phyloP scores from a whole-genome alignment of 164 flowering plant genomes.

The Taxillus chinensis region DNA sequence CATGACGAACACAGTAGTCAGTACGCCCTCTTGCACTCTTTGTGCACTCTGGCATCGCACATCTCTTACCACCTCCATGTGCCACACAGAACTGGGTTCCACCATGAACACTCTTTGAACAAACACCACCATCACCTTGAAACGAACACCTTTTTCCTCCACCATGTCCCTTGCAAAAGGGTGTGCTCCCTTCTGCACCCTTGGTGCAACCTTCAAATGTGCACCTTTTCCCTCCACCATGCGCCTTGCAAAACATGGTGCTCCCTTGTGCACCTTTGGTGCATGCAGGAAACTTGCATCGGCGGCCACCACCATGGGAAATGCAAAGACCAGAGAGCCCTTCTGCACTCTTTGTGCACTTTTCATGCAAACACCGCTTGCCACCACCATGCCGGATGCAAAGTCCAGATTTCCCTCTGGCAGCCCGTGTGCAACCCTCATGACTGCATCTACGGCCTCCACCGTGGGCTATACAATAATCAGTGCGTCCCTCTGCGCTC shows the following conservation, averaged over 20 bases:
- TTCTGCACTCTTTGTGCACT: slow-evolving; percentile 88
- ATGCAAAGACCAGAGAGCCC: slow-evolving; percentile 94
- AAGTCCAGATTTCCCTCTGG: slow-evolving; percentile 83
- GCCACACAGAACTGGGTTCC: slow-evolving; percentile 81
- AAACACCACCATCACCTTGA: slow-evolving; percentile 55
- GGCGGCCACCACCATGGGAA: slow-evolving; percentile 91
- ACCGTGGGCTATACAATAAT: slow-evolving; percentile 89
- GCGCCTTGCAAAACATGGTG: slow-evolving; percentile 90
- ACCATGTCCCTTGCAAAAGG: slow-evolving; percentile 90
- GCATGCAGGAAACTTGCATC: slow-evolving; percentile 65
- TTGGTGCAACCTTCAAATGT: slow-evolving; percentile 68
- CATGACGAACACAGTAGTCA: slow-evolving; percentile 82
- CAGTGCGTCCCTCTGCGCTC: slow-evolving; percentile 97
- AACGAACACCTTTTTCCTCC: slow-evolving; percentile 89
- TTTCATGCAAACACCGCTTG: slow-evolving; percentile 76
- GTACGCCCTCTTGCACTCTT: slow-evolving; percentile 94
- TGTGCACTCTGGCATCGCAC: slow-evolving; percentile 75
- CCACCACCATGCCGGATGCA: slow-evolving; percentile 99
- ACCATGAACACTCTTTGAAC: slow-evolving; percentile 87
- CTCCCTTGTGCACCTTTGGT: slow-evolving; percentile 95
- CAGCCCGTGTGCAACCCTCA: slow-evolving; percentile 76
- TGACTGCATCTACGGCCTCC: slow-evolving; percentile 87
- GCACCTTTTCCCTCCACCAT: slow-evolving; percentile 91
- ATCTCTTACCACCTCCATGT: slow-evolving; percentile 96
- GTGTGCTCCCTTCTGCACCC: slow-evolving; percentile 95